Percentiles rank a stretch among this genome's conserved stretches.
Evolutionary conservation across 1,139 yeast species (phyloP).

Genomic region (Debaryomycetaceae sp.): DNA sequence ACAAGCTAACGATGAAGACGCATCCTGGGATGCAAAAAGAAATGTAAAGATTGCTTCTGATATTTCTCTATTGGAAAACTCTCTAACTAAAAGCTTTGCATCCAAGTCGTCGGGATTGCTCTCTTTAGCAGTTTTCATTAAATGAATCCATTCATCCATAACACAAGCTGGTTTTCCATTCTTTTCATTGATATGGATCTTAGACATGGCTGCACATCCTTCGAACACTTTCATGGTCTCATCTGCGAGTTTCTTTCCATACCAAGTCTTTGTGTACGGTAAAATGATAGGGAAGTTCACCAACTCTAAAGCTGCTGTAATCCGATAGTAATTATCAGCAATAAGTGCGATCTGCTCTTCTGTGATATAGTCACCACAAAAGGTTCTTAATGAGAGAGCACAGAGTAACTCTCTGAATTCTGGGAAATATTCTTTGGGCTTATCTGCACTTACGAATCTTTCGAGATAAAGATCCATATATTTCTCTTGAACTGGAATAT

Average conservation of each 20-base stretch:
- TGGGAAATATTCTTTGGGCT: slow-evolving; percentile 77
- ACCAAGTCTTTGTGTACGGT: slow-evolving; percentile 97
- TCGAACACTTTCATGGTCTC: slow-evolving; percentile 90
- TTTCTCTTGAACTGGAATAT: slow-evolving; percentile 79
- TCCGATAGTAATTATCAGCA: slow-evolving; percentile 86
- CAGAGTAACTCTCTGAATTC: slow-evolving; percentile 95
- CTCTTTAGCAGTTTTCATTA: slow-evolving; percentile 75
- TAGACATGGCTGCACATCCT: slow-evolving; percentile 82
- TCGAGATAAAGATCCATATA: slow-evolving; percentile 80
- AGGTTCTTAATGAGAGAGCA: slow-evolving; percentile 87
- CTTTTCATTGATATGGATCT: slow-evolving; percentile 64
- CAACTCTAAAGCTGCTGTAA: slow-evolving; percentile 93
- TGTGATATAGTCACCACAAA: slow-evolving; percentile 92
- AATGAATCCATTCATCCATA: slow-evolving; percentile 90
- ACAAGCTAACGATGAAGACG: slow-evolving; percentile 95
- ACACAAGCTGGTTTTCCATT: slow-evolving; percentile 84
- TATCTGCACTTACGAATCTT: slow-evolving; percentile 56
- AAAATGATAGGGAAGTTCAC: slow-evolving; percentile 96
- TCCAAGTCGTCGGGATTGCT: slow-evolving; percentile 45
- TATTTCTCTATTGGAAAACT: slow-evolving; percentile 84
- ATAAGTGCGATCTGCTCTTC: slow-evolving; percentile 82
- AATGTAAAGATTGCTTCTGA: slow-evolving; percentile 96
- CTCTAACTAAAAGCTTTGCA: slow-evolving; percentile 64
- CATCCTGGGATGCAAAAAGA: slow-evolving; percentile 96
- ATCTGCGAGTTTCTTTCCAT: slow-evolving; percentile 91